Evolutionary conservation across 306 rosid species (phyloP).

Genomic region (Pyrus bretschneideri): DNA sequence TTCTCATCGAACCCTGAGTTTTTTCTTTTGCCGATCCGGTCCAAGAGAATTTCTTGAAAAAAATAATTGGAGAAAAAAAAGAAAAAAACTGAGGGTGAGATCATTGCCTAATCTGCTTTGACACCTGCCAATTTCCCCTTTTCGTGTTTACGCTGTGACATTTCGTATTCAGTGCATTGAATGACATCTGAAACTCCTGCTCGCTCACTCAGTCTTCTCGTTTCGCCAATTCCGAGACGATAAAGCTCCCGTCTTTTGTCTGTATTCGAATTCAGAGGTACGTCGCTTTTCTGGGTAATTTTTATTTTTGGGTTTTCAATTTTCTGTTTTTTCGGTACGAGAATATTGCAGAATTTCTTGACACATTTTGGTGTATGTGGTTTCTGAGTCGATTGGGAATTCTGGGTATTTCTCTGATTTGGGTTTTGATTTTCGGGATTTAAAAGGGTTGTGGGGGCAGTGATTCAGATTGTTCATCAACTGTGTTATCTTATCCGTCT

Average conservation of each 20-base stretch:
- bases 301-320: background rate
- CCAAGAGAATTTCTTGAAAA: background rate
- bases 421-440: background rate
- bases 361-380: slow-evolving; percentile 18
- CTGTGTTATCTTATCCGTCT: background rate
- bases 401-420: background rate
- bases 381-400: background rate
- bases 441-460: slow-evolving; percentile 1
- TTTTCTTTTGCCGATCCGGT: slow-evolving; percentile 15
- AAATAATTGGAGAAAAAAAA: background rate
- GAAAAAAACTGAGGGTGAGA: slow-evolving; percentile 3
- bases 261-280: slow-evolving; percentile 7
- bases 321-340: too few species aligned
- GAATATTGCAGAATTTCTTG: background rate
- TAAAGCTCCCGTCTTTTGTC: slow-evolving; percentile 14
- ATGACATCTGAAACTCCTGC: slow-evolving; percentile 16
- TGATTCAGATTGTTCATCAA: background rate
- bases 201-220: background rate
- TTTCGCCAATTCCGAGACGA: slow-evolving; percentile 39
- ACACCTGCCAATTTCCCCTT: slow-evolving; percentile 10
- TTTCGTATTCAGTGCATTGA: slow-evolving; percentile 39
- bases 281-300: background rate
- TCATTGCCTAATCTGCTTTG: background rate
- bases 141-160: slow-evolving; percentile 4
- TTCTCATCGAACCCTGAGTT: slow-evolving; percentile 3